Base-by-base conservation (phyloP, 768 basidiomycete genomes). In the Boletus reticuloceps region DNA sequence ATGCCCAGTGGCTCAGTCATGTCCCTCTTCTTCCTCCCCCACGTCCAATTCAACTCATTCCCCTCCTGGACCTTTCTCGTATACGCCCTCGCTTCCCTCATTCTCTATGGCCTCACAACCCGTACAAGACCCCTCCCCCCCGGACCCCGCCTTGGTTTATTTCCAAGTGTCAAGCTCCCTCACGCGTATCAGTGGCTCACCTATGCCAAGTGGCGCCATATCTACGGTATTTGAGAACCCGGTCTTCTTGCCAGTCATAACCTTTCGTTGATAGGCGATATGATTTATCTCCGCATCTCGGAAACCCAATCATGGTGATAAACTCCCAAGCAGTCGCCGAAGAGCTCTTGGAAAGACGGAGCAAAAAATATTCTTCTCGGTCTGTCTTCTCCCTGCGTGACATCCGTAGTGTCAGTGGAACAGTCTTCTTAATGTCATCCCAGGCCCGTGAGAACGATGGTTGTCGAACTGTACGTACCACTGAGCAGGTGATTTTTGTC, bases 271-370 rank as follows among this genome's bases (percentile, higher is more conserved):
- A 19, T 46, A 79, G 79, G 80, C n/a, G 79, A 81, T 58, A 54
- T 80, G 27, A 73, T 80, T 25, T 78, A 77, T 54, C 64, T 81
- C 38, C 66, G 68, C 37, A 60, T 78, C 25, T 78, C 46, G 77
- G 78, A 19, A 78, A 79, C 55, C 76, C 78, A 14, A 69, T 82
- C 47, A 65, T 81, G 41, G 66, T 81, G 20, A 64, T 82, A 13
- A 81, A 79, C 55, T 75, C 79, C 14, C 67, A 71, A 34, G 59
- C 68, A 54, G 74, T 69, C 2, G 72, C 75, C 14, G 61, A 69
- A 16, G 78, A 81, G 29, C 72, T 82, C 8, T 67, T 82, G 27
- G 78, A 82, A 58, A 79, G 72, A 50, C 71, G 78, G 40, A 72
- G 77, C 39, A 65, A 55, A 46, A 75, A 69, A 4, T 82, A 79